Base-by-base conservation (phyloP, 2,329 filamentous ascomycete species). In the Septoria petroselini region DNA sequence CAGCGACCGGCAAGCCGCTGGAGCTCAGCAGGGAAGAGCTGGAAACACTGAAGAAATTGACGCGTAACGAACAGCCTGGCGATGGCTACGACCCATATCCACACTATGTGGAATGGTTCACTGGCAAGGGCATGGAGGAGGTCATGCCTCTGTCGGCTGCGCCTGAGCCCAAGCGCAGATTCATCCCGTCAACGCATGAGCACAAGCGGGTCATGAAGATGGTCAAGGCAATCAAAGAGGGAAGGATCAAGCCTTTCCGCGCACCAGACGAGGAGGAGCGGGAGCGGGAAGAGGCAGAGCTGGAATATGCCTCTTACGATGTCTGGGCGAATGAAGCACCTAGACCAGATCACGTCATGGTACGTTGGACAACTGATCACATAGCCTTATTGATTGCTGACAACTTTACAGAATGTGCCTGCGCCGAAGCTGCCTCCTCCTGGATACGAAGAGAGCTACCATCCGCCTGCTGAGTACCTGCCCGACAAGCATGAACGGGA, bases 121-220 rank as follows among this genome's bases (percentile, higher is more conserved):
- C 89, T 8, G 85, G 88, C 57, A 85, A 90, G 62, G 85, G 87
- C 57, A 84, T 88, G 63, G 63, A 68, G 43, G 93, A 98, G 72
- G 84, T 86, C 56, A 97, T 98, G 91, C 93, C 93, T 11, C 71
- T 98, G 50, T 96, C 89, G 66, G 85, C 91, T 38, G 93, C 93
- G 0, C 93, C 93, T 5, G 93, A 98, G 68, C 93, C 93, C 1
- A 98, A 98, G 74, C 81, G 93, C 57, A 84, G 93, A 62, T 98
- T 97, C 68, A 75, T 98, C 7, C 93, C 94, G 5, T 97, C 91
- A 39, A 97, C 96, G 71, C 89, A 98, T 69, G 93, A 98, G 71
- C 86, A 88, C 25, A 96, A 96, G 76, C 83, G 91, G 50, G 82
- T 98, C 43, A 95, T 96, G 82, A 97, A 98, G 74, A 83, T 98